A percentile compares a stretch with the other conserved stretches of the same genome.
These are phyloP conservation scores for Plantago coronopus DNA, from an alignment of 305 asterid species.

Conservation along the genomic window DNA sequence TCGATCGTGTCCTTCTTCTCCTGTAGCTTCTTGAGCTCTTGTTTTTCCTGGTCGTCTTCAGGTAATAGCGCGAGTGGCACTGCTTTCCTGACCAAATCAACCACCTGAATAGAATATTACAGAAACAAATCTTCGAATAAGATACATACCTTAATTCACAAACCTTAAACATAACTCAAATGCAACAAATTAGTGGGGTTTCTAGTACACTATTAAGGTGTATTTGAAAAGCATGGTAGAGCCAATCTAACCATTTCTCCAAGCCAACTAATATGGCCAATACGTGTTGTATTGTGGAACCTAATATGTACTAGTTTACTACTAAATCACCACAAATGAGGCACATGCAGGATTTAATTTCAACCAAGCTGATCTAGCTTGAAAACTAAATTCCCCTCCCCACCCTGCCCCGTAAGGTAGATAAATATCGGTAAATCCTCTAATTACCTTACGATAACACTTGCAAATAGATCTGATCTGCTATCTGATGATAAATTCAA, in stretches of 20 bases:
- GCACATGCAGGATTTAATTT: too few relatives aligned
- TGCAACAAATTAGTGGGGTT: neutral
- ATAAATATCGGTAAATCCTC: neutral
- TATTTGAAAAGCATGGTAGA: too few relatives aligned
- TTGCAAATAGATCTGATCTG: too few relatives aligned
- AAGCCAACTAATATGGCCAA: too few relatives aligned
- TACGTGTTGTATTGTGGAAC: too few relatives aligned
- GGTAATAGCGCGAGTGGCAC: conserved; percentile 30
- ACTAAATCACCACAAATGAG: too few relatives aligned
- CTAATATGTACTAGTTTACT: too few relatives aligned
- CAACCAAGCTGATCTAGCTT: too few relatives aligned
- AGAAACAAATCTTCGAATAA: neutral
- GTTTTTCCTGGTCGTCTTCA: conserved; percentile 26
- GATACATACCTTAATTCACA: neutral
- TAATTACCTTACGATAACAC: neutral
- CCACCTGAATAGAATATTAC: conserved; percentile 27
- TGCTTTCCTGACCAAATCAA: conserved; percentile 39
- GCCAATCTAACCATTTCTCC: too few relatives aligned
- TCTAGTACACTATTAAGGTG: too few relatives aligned
- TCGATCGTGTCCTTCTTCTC: conserved; percentile 44
- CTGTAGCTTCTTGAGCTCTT: conserved; percentile 39
- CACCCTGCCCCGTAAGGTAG: neutral
- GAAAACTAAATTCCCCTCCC: too few relatives aligned
- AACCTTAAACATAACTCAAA: neutral
- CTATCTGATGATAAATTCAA: too few relatives aligned